Evolutionary conservation across 1,139 yeast genomes (phyloP).

Genomic region (Pichia sp.): DNA sequence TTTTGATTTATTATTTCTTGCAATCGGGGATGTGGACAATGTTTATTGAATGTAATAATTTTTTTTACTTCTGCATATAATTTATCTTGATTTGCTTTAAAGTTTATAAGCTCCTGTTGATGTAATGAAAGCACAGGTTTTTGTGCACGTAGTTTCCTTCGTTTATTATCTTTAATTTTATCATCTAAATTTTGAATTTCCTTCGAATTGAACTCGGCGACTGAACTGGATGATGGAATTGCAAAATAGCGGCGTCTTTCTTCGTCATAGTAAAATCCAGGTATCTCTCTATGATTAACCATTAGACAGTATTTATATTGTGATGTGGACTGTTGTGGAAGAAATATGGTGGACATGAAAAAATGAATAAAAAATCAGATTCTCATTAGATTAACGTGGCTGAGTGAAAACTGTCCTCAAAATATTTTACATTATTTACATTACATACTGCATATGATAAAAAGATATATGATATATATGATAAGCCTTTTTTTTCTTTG

Average conservation of each 20-base stretch:
- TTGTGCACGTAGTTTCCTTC: not conserved
- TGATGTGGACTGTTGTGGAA: too few relatives aligned
- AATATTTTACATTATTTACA: too few relatives aligned
- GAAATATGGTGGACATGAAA: too few relatives aligned
- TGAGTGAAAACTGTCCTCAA: too few relatives aligned
- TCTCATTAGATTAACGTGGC: too few relatives aligned
- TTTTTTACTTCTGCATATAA: not conserved
- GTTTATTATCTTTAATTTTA: not conserved
- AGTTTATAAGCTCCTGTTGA: not conserved
- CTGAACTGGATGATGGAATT: slow-evolving; percentile 4
- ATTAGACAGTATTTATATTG: too few relatives aligned
- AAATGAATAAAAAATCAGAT: too few relatives aligned
- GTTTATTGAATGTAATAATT: too few relatives aligned
- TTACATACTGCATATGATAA: too few relatives aligned
- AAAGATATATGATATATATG: too few relatives aligned
- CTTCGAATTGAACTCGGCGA: slow-evolving; percentile 1
- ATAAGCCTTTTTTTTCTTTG: too few relatives aligned
- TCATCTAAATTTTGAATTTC: not conserved
- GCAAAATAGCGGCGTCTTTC: slow-evolving; percentile 11
- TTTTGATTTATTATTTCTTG: not conserved
- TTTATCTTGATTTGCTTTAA: not conserved
- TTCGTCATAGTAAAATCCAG: slow-evolving; percentile 14
- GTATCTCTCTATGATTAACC: slow-evolving; percentile 6
- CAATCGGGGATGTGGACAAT: too few relatives aligned
- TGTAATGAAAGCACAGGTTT: not conserved